phyloP scores from a whole-genome alignment of 768 basidiomycete genomes.

The Atractiella rhizophila region DNA sequence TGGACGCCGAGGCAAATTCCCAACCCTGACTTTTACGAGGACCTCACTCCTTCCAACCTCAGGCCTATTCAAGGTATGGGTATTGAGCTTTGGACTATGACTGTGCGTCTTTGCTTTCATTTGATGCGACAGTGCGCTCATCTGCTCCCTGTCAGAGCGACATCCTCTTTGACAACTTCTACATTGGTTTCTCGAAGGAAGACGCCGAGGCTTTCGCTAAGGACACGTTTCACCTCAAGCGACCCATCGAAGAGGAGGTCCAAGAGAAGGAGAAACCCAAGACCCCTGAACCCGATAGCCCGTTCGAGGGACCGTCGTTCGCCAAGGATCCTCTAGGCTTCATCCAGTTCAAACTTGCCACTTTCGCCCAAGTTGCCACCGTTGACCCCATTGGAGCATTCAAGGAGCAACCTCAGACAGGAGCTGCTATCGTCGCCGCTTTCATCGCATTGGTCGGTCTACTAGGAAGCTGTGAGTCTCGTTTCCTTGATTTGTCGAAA shows the following conservation, averaged over 20 bases:
- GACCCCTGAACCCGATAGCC: conserved; percentile 22
- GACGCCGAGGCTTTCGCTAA: conserved; percentile 60
- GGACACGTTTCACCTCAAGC: conserved; percentile 82
- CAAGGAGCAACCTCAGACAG: conserved; percentile 70
- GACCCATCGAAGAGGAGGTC: conserved; percentile 36
- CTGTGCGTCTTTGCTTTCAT: too few species aligned
- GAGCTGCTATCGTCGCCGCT: conserved; percentile 39
- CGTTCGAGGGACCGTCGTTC: conserved; percentile 29
- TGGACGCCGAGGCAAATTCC: background rate
- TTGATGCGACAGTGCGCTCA: too few species aligned
- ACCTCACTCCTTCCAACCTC: conserved; percentile 37
- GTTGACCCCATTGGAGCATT: conserved; percentile 54
- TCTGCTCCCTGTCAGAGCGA: too few species aligned
- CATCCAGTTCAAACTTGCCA: conserved; percentile 47
- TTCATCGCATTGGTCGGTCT: conserved; percentile 56
- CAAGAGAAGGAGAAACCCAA: conserved; percentile 29
- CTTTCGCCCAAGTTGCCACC: conserved; percentile 55
- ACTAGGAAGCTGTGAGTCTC: conserved; percentile 29
- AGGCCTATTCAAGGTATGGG: too few species aligned
- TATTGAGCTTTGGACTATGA: conserved; percentile 99
- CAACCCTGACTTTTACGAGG: conserved; percentile 52
- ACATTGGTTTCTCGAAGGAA: conserved; percentile 63
- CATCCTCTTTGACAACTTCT: conserved; percentile 77
- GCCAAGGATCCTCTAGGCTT: conserved; percentile 51
- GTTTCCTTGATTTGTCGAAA: background rate